Conservation (phyloP, 345 rosid species). For the Heritiera littoralis region DNA sequence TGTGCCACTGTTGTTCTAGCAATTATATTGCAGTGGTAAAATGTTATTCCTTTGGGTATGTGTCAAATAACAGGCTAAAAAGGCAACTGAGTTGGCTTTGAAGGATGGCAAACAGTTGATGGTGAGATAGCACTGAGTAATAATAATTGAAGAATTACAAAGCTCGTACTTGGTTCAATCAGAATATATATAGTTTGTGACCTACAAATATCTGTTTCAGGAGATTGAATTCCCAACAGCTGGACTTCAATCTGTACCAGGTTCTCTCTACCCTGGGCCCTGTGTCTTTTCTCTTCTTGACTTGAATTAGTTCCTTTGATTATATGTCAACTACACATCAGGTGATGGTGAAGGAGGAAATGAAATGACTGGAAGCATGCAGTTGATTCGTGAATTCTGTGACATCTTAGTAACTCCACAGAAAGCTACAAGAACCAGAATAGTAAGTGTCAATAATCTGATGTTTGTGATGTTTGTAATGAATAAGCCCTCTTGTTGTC, state of each 20-base stretch:
- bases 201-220: constrained; percentile 45
- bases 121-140: constrained; percentile 49
- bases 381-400: constrained; percentile 79
- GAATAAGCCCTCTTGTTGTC: background rate
- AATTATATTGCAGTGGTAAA: background rate
- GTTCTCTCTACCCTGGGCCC: constrained; percentile 31
- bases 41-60: constrained; percentile 16
- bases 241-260: constrained; percentile 92
- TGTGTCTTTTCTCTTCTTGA: background rate
- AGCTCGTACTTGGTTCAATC: constrained; percentile 12
- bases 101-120: constrained; percentile 67
- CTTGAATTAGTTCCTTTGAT: background rate
- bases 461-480: background rate
- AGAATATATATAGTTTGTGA: constrained; percentile 29
- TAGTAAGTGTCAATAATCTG: constrained; percentile 42
- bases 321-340: constrained; percentile 24
- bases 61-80: constrained; percentile 58
- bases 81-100: constrained; percentile 66
- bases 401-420: constrained; percentile 61
- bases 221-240: constrained; percentile 96
- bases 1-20: background rate
- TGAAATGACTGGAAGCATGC: constrained; percentile 93
- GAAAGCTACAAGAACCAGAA: constrained; percentile 68
- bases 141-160: constrained; percentile 20
- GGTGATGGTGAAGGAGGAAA: constrained; percentile 98